Evolutionary conservation across 345 rosid genomes (phyloP).

Genomic region (Balakata baccata): DNA sequence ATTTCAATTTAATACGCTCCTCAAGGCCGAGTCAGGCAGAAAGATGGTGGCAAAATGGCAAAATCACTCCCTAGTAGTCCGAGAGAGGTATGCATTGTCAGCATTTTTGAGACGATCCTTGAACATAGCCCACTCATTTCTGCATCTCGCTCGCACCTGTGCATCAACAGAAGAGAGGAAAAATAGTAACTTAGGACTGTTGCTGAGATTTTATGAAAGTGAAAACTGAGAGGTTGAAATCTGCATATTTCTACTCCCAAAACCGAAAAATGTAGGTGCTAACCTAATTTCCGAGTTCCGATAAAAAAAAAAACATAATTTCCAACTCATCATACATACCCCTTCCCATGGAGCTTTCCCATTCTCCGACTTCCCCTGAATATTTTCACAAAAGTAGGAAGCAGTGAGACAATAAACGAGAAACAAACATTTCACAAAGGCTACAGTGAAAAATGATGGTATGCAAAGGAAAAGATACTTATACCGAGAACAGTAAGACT

Average conservation of each 20-base stretch:
- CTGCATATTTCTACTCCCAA: neutral
- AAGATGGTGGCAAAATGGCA: neutral
- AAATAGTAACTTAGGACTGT: neutral
- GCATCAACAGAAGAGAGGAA: neutral
- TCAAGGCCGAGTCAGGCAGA: neutral
- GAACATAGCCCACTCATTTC: conserved; percentile 77
- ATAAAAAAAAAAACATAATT: too few species aligned
- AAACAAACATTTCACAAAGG: neutral
- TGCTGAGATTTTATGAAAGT: neutral
- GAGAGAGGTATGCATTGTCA: conserved; percentile 50
- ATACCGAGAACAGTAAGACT: neutral
- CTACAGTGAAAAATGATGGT: neutral
- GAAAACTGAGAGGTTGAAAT: neutral
- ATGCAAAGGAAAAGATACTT: neutral
- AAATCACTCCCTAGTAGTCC: conserved; percentile 29
- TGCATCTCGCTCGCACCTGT: conserved; percentile 83
- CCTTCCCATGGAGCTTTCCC: conserved; percentile 90
- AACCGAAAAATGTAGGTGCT: neutral
- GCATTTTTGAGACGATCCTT: conserved; percentile 64
- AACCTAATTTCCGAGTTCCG: neutral
- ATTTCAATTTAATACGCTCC: neutral
- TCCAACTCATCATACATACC: conserved; percentile 37
- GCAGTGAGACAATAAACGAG: conserved; percentile 13
- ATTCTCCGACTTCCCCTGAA: conserved; percentile 59
- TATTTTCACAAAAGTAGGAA: conserved; percentile 4